Evolutionary conservation across 805 yeast species (phyloP).

Genomic region (Hagleromyces aurorensis): DNA sequence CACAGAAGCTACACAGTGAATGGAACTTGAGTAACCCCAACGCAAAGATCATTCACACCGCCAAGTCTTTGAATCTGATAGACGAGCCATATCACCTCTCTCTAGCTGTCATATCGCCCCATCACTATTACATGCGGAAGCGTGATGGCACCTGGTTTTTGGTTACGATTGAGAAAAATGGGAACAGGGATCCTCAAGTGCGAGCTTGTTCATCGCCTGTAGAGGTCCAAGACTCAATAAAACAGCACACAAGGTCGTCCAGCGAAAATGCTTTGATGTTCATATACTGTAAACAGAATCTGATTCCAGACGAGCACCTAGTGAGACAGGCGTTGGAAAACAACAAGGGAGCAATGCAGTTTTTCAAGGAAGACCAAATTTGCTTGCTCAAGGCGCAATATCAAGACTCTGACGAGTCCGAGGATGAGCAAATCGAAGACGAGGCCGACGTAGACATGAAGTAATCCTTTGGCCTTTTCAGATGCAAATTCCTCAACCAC

Average conservation of each 20-base stretch:
- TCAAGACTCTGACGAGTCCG: no score
- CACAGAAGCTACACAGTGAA: conserved; percentile 20
- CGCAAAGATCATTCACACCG: conserved; percentile 16
- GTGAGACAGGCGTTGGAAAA: conserved; percentile 12
- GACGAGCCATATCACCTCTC: conserved; percentile 22
- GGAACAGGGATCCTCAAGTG: conserved; percentile 14
- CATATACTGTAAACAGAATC: conserved; percentile 17
- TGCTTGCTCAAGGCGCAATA: no score
- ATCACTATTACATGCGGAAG: conserved; percentile 18
- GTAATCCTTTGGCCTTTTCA: no score
- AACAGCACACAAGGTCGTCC: conserved; percentile 18
- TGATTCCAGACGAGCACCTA: conserved; percentile 13
- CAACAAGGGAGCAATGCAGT: conserved; percentile 19
- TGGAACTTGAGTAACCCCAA: conserved; percentile 28
- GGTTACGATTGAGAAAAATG: conserved; percentile 11
- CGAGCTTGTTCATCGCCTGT: conserved; percentile 10
- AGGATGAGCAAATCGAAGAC: no score
- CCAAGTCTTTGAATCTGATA: conserved; percentile 20
- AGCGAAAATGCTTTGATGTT: conserved; percentile 29
- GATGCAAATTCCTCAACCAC: not conserved
- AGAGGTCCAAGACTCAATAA: conserved; percentile 19
- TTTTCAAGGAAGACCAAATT: conserved; percentile 18
- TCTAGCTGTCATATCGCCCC: conserved; percentile 26
- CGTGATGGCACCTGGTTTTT: conserved; percentile 19
- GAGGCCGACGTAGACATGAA: no score